A percentile compares a stretch with the other conserved stretches of the same genome.
Evolutionary conservation across 306 rosid genomes (phyloP).

Genomic region (Betula pendula): DNA sequence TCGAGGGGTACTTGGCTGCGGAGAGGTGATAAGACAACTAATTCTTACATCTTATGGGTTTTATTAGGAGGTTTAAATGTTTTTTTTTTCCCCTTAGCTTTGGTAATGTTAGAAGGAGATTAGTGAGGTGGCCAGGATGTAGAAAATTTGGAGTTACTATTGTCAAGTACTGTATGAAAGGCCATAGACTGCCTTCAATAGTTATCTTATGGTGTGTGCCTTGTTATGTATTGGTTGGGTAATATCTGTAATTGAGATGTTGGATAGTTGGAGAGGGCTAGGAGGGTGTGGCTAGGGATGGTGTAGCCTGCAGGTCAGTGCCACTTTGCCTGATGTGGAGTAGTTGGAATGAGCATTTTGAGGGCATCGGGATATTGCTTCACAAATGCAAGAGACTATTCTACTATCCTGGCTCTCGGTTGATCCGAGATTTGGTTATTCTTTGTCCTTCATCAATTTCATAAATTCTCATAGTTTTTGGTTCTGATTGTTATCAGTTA

Average conservation of each 20-base stretch:
- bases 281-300: not conserved
- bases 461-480: not conserved
- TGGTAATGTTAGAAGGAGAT: too few relatives aligned
- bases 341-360: not conserved
- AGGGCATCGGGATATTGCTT: not conserved
- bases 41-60: not conserved
- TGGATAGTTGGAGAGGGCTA: not conserved
- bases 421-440: not conserved
- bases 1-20: not conserved
- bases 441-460: not conserved
- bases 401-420: not conserved
- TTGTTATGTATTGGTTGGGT: not conserved
- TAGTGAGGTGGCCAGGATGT: too few relatives aligned
- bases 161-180: not conserved
- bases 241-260: not conserved
- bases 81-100: too few relatives aligned
- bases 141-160: not conserved
- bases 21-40: not conserved
- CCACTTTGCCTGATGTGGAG: not conserved
- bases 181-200: not conserved
- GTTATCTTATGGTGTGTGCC: not conserved
- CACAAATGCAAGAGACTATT: not conserved
- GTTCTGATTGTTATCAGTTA: not conserved
- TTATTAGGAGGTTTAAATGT: too few relatives aligned
- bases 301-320: not conserved